A percentile compares a stretch with the other conserved stretches of the same genome.
Conservation (phyloP, 2,329 filamentous ascomycete species). For the Talaromyces islandicus region DNA sequence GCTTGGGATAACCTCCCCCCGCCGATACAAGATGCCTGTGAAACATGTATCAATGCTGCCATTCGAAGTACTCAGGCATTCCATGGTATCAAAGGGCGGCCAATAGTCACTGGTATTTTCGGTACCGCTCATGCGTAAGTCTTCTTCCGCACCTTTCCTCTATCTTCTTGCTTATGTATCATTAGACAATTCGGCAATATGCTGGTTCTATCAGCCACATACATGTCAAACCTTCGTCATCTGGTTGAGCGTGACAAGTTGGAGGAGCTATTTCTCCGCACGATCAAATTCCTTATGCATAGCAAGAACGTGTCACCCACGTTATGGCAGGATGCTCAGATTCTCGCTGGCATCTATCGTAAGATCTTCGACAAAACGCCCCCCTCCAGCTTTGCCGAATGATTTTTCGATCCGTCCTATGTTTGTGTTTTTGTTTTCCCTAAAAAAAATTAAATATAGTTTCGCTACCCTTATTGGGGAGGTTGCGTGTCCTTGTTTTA, state of each 20-base stretch:
- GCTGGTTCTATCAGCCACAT: constrained; percentile 79
- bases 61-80: constrained; percentile 84
- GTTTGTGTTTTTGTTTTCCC: neutral
- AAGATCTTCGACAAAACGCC: constrained; percentile 36
- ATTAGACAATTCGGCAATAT: constrained; percentile 92
- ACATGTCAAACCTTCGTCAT: constrained; percentile 57
- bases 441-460: neutral
- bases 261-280: constrained; percentile 59
- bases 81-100: constrained; percentile 55
- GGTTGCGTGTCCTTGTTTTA: neutral
- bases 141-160: neutral
- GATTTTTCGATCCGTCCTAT: neutral
- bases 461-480: neutral
- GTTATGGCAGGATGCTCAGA: constrained; percentile 65
- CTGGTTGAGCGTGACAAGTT: constrained; percentile 55
- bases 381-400: constrained; percentile 2
- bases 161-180: constrained; percentile 20
- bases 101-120: constrained; percentile 92
- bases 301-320: constrained; percentile 69
- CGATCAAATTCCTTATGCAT: constrained; percentile 68
- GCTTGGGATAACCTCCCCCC: constrained; percentile 34
- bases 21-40: constrained; percentile 51
- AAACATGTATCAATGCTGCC: constrained; percentile 63
- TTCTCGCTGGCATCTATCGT: constrained; percentile 53
- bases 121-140: constrained; percentile 94